Conservation (phyloP, 2,329 filamentous ascomycete genomes). For the Nemania sp. region DNA sequence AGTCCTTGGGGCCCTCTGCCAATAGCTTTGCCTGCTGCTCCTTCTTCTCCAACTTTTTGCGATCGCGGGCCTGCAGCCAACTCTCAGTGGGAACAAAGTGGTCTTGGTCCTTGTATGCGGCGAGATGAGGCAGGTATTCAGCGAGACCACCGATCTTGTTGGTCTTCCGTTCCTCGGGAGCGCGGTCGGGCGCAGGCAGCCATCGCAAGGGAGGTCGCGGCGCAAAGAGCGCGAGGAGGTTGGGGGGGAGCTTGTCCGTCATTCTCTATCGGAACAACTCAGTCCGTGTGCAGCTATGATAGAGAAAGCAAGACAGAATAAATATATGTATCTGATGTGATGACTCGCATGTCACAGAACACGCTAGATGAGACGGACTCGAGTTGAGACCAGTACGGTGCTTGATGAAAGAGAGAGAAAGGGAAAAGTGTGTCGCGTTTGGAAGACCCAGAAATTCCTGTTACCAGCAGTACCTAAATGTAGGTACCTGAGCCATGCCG, state of each 20-base stretch:
- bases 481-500: background rate
- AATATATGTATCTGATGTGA: slow-evolving; percentile 13
- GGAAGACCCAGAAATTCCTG: slow-evolving; percentile 34
- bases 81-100: slow-evolving; percentile 87
- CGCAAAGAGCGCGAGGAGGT: slow-evolving; percentile 93
- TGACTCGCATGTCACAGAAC: slow-evolving; percentile 30
- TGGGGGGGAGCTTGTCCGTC: slow-evolving; percentile 96
- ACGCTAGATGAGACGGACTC: slow-evolving; percentile 36
- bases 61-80: slow-evolving; percentile 89
- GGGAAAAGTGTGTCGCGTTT: slow-evolving; percentile 45
- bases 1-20: slow-evolving; percentile 72
- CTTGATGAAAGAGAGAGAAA: slow-evolving; percentile 35
- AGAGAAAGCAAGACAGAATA: slow-evolving; percentile 13
- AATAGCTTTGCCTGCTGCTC: slow-evolving; percentile 72
- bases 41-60: slow-evolving; percentile 84
- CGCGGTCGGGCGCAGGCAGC: slow-evolving; percentile 83
- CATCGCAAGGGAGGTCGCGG: slow-evolving; percentile 92
- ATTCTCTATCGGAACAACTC: slow-evolving; percentile 63
- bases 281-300: slow-evolving; percentile 15
- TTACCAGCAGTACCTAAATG: background rate
- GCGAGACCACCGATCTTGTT: slow-evolving; percentile 79
- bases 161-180: slow-evolving; percentile 84
- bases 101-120: slow-evolving; percentile 82
- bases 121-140: slow-evolving; percentile 77
- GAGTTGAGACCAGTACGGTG: slow-evolving; percentile 16